These are phyloP conservation scores for Stereocaulon alpinum DNA, from an alignment of 495 filamentous ascomycete genomes.

Conservation along the genomic window DNA sequence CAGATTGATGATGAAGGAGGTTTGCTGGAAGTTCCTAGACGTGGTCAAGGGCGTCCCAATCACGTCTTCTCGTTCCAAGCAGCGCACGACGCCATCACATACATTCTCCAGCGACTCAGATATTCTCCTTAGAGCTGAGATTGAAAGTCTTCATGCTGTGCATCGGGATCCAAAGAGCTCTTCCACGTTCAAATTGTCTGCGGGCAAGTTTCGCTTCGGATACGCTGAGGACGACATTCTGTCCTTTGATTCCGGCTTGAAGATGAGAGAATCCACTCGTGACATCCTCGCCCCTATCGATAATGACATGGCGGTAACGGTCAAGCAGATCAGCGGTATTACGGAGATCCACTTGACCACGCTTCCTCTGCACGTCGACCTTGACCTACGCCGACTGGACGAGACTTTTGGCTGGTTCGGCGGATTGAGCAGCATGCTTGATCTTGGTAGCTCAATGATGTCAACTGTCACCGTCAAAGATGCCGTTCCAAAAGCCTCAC, in stretches of 20 bases:
- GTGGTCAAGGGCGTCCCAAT: constrained; percentile 37
- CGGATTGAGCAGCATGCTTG: constrained; percentile 83
- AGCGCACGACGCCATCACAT: neutral
- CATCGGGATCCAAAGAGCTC: constrained; percentile 23
- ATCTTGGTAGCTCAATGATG: constrained; percentile 72
- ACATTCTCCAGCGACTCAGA: constrained; percentile 29
- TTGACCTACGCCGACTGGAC: constrained; percentile 75
- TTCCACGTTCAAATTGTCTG: constrained; percentile 34
- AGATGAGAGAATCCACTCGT: constrained; percentile 61
- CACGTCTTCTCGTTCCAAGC: neutral
- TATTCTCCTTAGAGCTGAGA: constrained; percentile 38
- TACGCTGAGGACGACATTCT: constrained; percentile 64
- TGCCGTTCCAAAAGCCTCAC: constrained; percentile 21
- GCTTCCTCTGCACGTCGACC: constrained; percentile 60
- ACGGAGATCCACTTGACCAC: constrained; percentile 67
- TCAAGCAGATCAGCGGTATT: constrained; percentile 40
- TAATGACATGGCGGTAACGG: constrained; percentile 54
- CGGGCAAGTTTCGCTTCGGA: constrained; percentile 63
- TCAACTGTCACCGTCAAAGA: constrained; percentile 52
- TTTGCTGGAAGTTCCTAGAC: constrained; percentile 57
- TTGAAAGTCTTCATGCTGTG: constrained; percentile 36
- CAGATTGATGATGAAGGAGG: constrained; percentile 37
- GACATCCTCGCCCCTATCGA: constrained; percentile 48
- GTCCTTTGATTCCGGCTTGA: constrained; percentile 56
- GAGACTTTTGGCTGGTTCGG: constrained; percentile 83